Conservation (phyloP, 768 basidiomycete genomes). For the Sporobolomyces roseus region DNA sequence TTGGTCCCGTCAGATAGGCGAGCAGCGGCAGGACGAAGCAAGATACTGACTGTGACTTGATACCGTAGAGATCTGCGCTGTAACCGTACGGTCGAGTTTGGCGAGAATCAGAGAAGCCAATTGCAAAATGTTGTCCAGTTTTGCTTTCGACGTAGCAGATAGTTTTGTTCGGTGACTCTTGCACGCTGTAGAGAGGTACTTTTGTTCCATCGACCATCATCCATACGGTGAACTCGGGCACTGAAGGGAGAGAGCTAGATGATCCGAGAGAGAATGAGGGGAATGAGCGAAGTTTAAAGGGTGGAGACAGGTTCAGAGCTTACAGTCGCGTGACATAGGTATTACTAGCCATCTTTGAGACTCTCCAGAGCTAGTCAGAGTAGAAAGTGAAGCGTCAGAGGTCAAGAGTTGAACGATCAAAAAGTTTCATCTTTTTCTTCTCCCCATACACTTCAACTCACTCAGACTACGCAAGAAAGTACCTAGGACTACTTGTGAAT, state of each 20-base stretch:
- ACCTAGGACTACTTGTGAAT: no score
- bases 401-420: background rate
- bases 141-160: constrained; percentile 1
- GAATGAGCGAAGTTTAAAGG: background rate
- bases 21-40: no score
- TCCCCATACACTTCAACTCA: no score
- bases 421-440: background rate
- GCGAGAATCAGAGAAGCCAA: background rate
- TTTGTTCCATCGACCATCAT: background rate
- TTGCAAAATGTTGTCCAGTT: background rate
- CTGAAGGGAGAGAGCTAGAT: background rate
- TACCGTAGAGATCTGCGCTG: no score
- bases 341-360: background rate
- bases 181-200: background rate
- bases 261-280: background rate
- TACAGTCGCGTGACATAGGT: background rate
- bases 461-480: no score
- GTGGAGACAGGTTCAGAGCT: background rate
- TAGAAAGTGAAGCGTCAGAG: background rate
- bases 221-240: background rate
- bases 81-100: background rate
- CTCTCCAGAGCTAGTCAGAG: background rate
- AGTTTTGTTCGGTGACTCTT: background rate
- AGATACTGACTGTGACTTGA: no score
- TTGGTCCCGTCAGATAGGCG: no score